Conservation (phyloP, 169 alveolate species). For the Plasmodium blacklocki region DNA sequence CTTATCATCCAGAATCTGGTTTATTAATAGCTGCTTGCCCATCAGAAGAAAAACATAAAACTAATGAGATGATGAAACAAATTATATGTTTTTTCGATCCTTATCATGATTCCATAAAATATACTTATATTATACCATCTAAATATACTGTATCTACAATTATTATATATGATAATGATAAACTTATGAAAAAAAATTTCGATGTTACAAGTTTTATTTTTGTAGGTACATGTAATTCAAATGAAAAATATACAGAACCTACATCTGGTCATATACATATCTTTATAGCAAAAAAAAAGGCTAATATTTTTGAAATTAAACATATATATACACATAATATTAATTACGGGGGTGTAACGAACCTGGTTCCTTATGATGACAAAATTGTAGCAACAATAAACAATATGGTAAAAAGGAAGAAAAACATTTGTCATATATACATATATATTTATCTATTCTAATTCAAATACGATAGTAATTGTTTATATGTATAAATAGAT, state of each 20-base stretch:
- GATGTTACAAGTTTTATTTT: slow-evolving; percentile 19
- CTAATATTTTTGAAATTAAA: slow-evolving; percentile 51
- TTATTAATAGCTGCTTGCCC: slow-evolving; percentile 66
- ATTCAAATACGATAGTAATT: no score
- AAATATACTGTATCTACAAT: slow-evolving; percentile 63
- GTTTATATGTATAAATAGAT: no score
- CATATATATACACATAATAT: slow-evolving; percentile 64
- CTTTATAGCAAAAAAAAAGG: slow-evolving; percentile 48
- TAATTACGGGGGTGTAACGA: slow-evolving; percentile 54
- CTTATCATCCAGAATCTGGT: slow-evolving; percentile 60
- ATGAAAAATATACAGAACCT: slow-evolving; percentile 54
- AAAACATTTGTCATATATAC: no score
- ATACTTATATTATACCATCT: slow-evolving; percentile 57
- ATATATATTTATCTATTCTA: not conserved
- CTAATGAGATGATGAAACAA: slow-evolving; percentile 68
- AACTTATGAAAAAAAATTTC: not conserved
- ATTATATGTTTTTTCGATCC: slow-evolving; percentile 71
- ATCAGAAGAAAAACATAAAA: slow-evolving; percentile 56
- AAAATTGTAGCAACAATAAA: slow-evolving; percentile 36
- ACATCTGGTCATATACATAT: slow-evolving; percentile 57
- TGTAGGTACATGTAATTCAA: slow-evolving; percentile 61
- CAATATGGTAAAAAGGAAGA: slow-evolving; percentile 26
- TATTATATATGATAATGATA: slow-evolving; percentile 26
- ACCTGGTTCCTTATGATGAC: slow-evolving; percentile 31
- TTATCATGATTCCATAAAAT: slow-evolving; percentile 40